Evolutionary conservation across 768 basidiomycete species (phyloP).

Genomic region (Leccinum variicolor): DNA sequence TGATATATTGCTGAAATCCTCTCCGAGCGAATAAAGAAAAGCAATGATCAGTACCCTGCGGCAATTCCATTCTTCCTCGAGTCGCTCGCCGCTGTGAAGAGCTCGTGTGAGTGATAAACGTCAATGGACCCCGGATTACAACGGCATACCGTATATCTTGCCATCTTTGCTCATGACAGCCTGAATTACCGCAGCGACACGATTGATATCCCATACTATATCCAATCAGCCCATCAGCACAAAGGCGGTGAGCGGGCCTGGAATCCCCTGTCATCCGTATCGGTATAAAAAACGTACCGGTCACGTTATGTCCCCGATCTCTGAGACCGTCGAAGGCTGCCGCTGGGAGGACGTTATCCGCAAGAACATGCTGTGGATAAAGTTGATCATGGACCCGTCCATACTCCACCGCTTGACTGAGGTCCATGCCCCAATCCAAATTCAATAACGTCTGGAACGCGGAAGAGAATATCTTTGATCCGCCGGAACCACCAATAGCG

Average conservation of each 20-base stretch:
- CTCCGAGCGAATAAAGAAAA: neutral
- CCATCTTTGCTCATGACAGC: constrained; percentile 51
- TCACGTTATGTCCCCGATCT: constrained; percentile 67
- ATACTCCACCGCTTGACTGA: constrained; percentile 78
- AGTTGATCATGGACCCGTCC: constrained; percentile 87
- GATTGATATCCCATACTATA: constrained; percentile 61
- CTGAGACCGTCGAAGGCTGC: constrained; percentile 55
- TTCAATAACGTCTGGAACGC: constrained; percentile 79
- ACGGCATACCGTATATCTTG: constrained; percentile 57
- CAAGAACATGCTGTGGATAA: constrained; percentile 58
- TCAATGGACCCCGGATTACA: neutral
- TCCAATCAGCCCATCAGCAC: neutral
- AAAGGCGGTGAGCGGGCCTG: neutral
- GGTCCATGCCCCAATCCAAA: constrained; percentile 72
- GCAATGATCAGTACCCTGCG: constrained; percentile 61
- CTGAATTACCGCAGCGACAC: constrained; percentile 77
- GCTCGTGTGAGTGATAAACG: neutral
- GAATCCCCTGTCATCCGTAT: neutral
- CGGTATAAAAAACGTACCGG: constrained; percentile 39
- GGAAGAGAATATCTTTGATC: constrained; percentile 78
- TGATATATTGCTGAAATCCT: neutral
- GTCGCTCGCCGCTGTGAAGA: constrained; percentile 72
- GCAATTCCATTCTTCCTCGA: constrained; percentile 92
- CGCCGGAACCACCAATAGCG: constrained; percentile 83
- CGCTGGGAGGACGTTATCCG: constrained; percentile 58